Evolutionary conservation across 2,329 filamentous ascomycete species (phyloP).

Genomic region (Fusarium metavorans): DNA sequence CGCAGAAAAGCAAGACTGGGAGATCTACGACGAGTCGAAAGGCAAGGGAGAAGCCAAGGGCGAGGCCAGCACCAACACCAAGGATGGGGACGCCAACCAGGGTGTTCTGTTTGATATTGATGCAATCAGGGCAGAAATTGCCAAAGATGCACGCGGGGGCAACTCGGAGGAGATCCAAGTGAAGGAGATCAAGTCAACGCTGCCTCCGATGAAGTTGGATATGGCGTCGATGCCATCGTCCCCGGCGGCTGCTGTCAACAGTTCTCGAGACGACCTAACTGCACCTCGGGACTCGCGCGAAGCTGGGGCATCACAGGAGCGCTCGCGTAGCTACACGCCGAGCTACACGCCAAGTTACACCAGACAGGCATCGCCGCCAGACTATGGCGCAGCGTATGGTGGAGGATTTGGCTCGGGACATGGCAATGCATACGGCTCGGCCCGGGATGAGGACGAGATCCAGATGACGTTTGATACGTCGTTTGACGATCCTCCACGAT

Average conservation of each 20-base stretch:
- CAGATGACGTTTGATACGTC: constrained; percentile 80
- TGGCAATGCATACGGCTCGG: constrained; percentile 41
- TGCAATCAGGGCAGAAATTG: constrained; percentile 88
- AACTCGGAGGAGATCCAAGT: constrained; percentile 69
- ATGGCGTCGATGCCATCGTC: constrained; percentile 52
- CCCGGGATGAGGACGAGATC: constrained; percentile 62
- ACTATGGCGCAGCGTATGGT: constrained; percentile 38
- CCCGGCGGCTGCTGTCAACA: constrained; percentile 38
- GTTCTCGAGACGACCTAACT: constrained; percentile 29
- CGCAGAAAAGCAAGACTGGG: constrained; percentile 88
- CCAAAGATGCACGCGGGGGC: constrained; percentile 71
- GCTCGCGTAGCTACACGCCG: constrained; percentile 38
- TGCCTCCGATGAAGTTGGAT: constrained; percentile 90
- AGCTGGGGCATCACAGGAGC: constrained; percentile 35
- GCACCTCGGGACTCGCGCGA: constrained; percentile 43
- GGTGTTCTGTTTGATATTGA: constrained; percentile 94
- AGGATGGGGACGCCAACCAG: constrained; percentile 60
- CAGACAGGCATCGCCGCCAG: constrained; percentile 26
- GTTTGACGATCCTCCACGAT: constrained; percentile 57
- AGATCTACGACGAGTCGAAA: constrained; percentile 84
- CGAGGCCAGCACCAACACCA: constrained; percentile 42
- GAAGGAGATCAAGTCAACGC: constrained; percentile 85
- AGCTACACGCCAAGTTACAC: constrained; percentile 43
- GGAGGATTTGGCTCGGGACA: constrained; percentile 31
- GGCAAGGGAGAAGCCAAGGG: constrained; percentile 52